Evolutionary conservation across 768 basidiomycete species (phyloP).

Genomic region (Coprinopsis strossmayeri): DNA sequence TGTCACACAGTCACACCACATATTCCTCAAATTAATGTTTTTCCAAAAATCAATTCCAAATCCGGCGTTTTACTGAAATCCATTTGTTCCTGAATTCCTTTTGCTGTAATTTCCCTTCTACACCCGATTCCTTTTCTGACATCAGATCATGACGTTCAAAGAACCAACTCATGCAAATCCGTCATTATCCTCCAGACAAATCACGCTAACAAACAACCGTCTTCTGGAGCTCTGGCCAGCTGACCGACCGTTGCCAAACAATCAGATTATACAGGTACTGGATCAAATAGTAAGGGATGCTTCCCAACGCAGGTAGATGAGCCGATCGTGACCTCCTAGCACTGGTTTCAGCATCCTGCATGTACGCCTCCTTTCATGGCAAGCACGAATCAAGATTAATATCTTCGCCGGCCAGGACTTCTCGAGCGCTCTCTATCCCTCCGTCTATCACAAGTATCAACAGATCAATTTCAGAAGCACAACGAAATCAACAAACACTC

Average conservation of each 20-base stretch:
- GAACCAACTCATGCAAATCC: too few relatives aligned
- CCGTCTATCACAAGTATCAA: constrained; percentile 52
- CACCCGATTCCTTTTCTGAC: too few relatives aligned
- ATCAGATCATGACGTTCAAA: too few relatives aligned
- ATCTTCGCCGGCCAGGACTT: constrained; percentile 61
- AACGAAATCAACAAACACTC: constrained; percentile 27
- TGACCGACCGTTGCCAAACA: too few relatives aligned
- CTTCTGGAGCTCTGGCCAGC: too few relatives aligned
- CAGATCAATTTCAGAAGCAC: constrained; percentile 21
- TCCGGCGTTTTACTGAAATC: too few relatives aligned
- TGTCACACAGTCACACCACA: constrained; percentile 10
- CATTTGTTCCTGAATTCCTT: too few relatives aligned
- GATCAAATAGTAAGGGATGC: background rate
- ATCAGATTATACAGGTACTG: constrained; percentile 10
- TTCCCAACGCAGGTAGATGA: constrained; percentile 9
- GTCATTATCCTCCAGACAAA: too few relatives aligned
- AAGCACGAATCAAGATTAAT: constrained; percentile 27
- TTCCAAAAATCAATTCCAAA: too few relatives aligned
- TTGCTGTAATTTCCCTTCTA: too few relatives aligned
- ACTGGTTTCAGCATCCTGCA: constrained; percentile 9
- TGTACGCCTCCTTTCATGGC: background rate
- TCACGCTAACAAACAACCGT: too few relatives aligned
- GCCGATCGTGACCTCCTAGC: constrained; percentile 2
- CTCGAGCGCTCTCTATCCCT: constrained; percentile 69
- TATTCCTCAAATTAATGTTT: too few relatives aligned